Percentiles rank a stretch among this genome's conserved stretches.
phyloP scores from a whole-genome alignment of 2,329 filamentous ascomycete genomes.

The Fusarium sp. region DNA sequence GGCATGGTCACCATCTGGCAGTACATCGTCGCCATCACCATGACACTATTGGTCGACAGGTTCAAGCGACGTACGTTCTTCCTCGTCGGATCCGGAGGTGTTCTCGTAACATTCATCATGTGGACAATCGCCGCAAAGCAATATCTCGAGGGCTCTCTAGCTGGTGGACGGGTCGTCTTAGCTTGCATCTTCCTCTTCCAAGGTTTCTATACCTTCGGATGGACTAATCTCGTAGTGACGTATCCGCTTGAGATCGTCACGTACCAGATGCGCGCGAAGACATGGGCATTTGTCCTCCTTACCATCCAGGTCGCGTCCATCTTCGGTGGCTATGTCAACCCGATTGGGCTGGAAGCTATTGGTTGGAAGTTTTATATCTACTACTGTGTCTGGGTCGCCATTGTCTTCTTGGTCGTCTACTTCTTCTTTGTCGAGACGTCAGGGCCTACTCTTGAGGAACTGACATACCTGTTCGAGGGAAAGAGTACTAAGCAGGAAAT shows the following conservation, averaged over 20 bases:
- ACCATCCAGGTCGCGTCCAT: slow-evolving; percentile 56
- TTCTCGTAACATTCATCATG: slow-evolving; percentile 55
- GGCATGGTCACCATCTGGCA: slow-evolving; percentile 58
- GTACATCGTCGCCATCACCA: slow-evolving; percentile 56
- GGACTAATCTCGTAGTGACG: slow-evolving; percentile 58
- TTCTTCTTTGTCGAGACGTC: slow-evolving; percentile 58
- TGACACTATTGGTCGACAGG: slow-evolving; percentile 54
- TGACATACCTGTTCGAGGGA: slow-evolving; percentile 47
- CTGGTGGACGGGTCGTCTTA: slow-evolving; percentile 53
- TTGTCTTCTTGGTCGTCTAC: slow-evolving; percentile 55
- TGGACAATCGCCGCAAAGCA: slow-evolving; percentile 57
- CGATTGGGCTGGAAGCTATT: slow-evolving; percentile 54
- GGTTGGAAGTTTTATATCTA: slow-evolving; percentile 59
- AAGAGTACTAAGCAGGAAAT: slow-evolving; percentile 33
- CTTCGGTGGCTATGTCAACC: slow-evolving; percentile 57
- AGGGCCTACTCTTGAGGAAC: slow-evolving; percentile 54
- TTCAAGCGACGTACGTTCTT: slow-evolving; percentile 57
- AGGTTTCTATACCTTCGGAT: slow-evolving; percentile 57
- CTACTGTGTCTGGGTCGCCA: slow-evolving; percentile 56
- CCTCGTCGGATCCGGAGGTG: slow-evolving; percentile 54
- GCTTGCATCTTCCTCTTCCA: slow-evolving; percentile 60
- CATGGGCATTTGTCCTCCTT: slow-evolving; percentile 56
- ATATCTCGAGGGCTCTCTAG: slow-evolving; percentile 52
- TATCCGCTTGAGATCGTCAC: slow-evolving; percentile 59
- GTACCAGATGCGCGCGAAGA: slow-evolving; percentile 58